These are phyloP conservation scores for Baudoinia panamericana DNA, from an alignment of 495 filamentous ascomycete species.

Conservation along the genomic window DNA sequence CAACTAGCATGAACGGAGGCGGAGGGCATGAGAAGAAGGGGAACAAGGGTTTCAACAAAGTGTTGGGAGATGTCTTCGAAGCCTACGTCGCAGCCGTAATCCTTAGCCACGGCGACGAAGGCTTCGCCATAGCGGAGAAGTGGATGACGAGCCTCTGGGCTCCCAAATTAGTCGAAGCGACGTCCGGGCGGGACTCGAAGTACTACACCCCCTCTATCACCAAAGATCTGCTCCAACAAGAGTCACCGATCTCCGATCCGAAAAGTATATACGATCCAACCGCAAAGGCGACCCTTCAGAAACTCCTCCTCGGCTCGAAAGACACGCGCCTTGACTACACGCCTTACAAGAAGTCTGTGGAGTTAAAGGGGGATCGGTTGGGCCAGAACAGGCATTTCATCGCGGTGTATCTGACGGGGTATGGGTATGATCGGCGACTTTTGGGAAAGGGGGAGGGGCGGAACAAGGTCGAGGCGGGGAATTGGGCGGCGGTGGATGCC, in stretches of 20 bases:
- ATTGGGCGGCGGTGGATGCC: conserved; percentile 54
- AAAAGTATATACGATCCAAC: conserved; percentile 27
- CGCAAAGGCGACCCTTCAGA: conserved; percentile 43
- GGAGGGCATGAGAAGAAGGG: conserved; percentile 27
- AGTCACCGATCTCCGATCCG: conserved; percentile 15
- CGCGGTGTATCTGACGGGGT: conserved; percentile 60
- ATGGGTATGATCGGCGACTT: conserved; percentile 50
- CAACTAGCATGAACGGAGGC: conserved; percentile 8
- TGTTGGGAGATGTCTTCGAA: conserved; percentile 74
- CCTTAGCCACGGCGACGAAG: conserved; percentile 45
- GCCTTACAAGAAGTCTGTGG: conserved; percentile 38
- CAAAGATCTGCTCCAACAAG: conserved; percentile 1
- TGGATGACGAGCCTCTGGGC: conserved; percentile 67
- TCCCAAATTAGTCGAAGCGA: conserved; percentile 28
- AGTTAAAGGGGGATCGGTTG: conserved; percentile 37
- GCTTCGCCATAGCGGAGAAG: conserved; percentile 42
- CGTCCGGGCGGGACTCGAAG: conserved; percentile 24
- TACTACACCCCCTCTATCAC: conserved; percentile 5
- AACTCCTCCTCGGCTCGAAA: conserved; percentile 39
- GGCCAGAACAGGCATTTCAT: conserved; percentile 51
- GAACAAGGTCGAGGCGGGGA: conserved; percentile 62
- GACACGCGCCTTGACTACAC: conserved; percentile 54
- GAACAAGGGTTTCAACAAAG: conserved; percentile 48
- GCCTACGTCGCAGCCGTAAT: conserved; percentile 72
- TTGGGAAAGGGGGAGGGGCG: conserved; percentile 55